Evolutionary conservation across 495 filamentous ascomycete genomes (phyloP), one percentile per base, ranked within the genome.

Genomic region (Clohesyomyces aquaticus): DNA sequence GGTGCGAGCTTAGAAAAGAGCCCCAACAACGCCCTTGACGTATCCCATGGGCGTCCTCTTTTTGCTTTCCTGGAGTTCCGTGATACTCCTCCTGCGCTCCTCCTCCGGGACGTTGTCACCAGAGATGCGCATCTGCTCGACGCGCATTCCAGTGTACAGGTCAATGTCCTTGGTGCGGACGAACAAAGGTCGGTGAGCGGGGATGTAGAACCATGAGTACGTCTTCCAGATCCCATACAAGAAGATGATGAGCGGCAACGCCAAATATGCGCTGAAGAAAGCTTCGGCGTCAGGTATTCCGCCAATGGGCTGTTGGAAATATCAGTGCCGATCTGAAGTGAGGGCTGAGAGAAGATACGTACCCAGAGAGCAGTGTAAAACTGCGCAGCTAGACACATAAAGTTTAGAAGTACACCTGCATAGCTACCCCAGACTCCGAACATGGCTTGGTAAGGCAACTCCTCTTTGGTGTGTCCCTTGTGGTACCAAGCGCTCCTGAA

Each of bases 401-500:
- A 21, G 49, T 54, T 55, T 19, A 62, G 35, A 12, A 48, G 1
- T 8, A 55, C 22, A 18, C 59, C 23, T 1, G 47, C 11, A 1
- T 25, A 62, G 29, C 41, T 49, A 8, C 59, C 59, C 28, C 10
- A 66, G 6, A 62, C 51, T 25, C 64, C 64, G 29, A 67, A 67
- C 9, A 47, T 66, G 6, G 79, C 72, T 53, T 64, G 65, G 73
- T 78, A 84, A 0, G 81, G 80, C 27, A 84, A 74, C 68, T 81
- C 75, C 38, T 76, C 74, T 2, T 78, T 59, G 12, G 75, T 75
- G 61, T 81, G 82, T 22, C 85, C 86, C 46, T 85, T 75, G 73
- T 72, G 58, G 28, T 67, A 69, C 59, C 59, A 62, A 19, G 59
- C 59, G 1, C n/a, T 0, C 16, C 61, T 52, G 61, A 64, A 64